A percentile compares a stretch with the other conserved stretches of the same genome.
phyloP scores from a whole-genome alignment of 2,329 filamentous ascomycete species.

The Aspergillus brasiliensis region DNA sequence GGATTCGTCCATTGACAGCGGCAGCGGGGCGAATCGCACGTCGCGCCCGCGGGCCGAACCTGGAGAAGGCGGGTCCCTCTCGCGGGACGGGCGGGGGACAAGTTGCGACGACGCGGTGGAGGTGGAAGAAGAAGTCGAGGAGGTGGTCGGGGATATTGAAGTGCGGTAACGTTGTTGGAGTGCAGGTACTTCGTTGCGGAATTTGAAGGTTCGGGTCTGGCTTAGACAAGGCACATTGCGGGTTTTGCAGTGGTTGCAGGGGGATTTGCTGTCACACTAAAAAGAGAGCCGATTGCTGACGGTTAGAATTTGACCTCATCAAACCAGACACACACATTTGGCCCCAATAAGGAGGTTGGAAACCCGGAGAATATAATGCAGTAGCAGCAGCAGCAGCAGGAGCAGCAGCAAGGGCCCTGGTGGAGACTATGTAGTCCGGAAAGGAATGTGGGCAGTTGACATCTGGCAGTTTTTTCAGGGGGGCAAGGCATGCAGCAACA shows the following conservation, averaged over 20 bases:
- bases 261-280: slow-evolving; percentile 33
- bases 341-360: background rate
- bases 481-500: background rate
- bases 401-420: background rate
- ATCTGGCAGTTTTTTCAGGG: background rate
- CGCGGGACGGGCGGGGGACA: background rate
- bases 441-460: background rate
- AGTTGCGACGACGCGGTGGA: background rate
- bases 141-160: slow-evolving; percentile 11
- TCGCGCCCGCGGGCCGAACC: background rate
- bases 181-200: slow-evolving; percentile 35
- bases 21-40: slow-evolving; percentile 5
- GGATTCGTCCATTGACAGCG: slow-evolving; percentile 25
- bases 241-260: slow-evolving; percentile 35
- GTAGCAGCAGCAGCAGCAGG: background rate
- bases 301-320: background rate
- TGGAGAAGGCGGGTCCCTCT: background rate
- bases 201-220: slow-evolving; percentile 27
- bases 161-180: slow-evolving; percentile 28
- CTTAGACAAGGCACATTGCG: slow-evolving; percentile 31
- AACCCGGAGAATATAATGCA: background rate
- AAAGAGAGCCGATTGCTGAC: background rate
- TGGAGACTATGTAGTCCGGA: background rate
- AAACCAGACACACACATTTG: background rate
- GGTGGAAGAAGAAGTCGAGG: slow-evolving; percentile 1